Percentiles rank a stretch among this genome's conserved stretches.
These are phyloP conservation scores for Steccherinum ochraceum DNA, from an alignment of 768 basidiomycete genomes.

Conservation along the genomic window DNA sequence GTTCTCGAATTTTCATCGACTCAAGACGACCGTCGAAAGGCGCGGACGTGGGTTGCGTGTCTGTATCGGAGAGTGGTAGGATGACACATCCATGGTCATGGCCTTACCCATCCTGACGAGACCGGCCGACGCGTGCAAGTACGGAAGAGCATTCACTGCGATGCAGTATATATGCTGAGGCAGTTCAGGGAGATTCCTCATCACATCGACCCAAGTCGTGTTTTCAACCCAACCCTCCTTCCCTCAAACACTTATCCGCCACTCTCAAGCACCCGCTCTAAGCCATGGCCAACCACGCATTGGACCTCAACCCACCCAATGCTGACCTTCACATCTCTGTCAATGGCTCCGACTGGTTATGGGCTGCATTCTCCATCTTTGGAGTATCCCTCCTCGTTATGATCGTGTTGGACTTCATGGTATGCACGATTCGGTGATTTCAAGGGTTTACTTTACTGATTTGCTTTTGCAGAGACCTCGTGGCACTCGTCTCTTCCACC, in stretches of 20 bases:
- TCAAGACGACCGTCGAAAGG: not conserved
- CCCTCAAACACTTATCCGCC: not conserved
- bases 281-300: constrained; percentile 27
- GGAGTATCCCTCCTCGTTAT: constrained; percentile 31
- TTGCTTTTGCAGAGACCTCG: constrained; percentile 22
- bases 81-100: not conserved
- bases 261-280: constrained; percentile 1
- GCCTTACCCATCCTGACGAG: not conserved
- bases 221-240: constrained; percentile 1
- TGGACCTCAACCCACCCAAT: constrained; percentile 28
- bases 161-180: not conserved
- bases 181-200: not conserved
- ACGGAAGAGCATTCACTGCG: not conserved
- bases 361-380: constrained; percentile 50
- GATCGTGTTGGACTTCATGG: constrained; percentile 31
- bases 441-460: not conserved
- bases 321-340: constrained; percentile 35
- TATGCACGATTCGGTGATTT: constrained; percentile 10
- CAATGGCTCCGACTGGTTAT: constrained; percentile 45
- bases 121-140: not conserved
- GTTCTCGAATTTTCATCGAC: not conserved
- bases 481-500: constrained; percentile 44
- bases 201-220: not conserved
- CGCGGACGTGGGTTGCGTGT: not conserved
- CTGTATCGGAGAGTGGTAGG: not conserved